These are phyloP conservation scores for Theileria luwenshuni DNA, from an alignment of 169 alveolate genomes.

Conservation along the genomic window DNA sequence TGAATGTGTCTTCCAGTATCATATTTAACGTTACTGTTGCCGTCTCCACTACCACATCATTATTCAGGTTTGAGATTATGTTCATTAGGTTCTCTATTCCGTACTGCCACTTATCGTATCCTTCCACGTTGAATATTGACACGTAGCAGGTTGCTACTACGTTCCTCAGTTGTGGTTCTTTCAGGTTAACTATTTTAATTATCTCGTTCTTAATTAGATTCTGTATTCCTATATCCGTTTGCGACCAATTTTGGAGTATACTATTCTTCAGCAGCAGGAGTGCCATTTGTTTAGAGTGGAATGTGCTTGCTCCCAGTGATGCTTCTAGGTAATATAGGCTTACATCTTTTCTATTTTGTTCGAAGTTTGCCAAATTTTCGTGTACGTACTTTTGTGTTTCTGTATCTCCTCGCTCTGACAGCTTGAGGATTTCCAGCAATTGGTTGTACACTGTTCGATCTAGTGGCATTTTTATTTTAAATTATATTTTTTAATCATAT, in stretches of 20 bases:
- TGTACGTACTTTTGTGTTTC: constrained; percentile 59
- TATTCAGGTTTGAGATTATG: background rate
- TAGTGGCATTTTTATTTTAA: constrained; percentile 5
- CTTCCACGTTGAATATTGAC: constrained; percentile 54
- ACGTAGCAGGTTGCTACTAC: constrained; percentile 45
- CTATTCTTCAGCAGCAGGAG: constrained; percentile 45
- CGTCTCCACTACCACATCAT: constrained; percentile 16
- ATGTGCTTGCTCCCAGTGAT: constrained; percentile 35
- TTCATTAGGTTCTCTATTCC: constrained; percentile 8
- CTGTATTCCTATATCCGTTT: constrained; percentile 25
- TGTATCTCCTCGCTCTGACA: constrained; percentile 54
- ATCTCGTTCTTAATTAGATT: constrained; percentile 41
- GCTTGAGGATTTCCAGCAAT: constrained; percentile 34
- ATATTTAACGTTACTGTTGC: constrained; percentile 23
- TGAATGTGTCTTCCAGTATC: constrained; percentile 45
- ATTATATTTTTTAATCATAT: background rate
- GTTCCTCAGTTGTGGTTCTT: constrained; percentile 47
- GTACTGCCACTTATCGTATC: constrained; percentile 60
- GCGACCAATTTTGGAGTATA: constrained; percentile 23
- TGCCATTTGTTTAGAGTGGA: constrained; percentile 63
- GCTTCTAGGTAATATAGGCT: constrained; percentile 55
- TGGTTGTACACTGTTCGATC: constrained; percentile 31
- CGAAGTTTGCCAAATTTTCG: constrained; percentile 40
- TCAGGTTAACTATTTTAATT: constrained; percentile 27
- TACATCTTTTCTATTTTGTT: constrained; percentile 23